These are phyloP conservation scores for Chenopodium berlandieri DNA, from an alignment of 148 eudicot species.

Conservation along the genomic window DNA sequence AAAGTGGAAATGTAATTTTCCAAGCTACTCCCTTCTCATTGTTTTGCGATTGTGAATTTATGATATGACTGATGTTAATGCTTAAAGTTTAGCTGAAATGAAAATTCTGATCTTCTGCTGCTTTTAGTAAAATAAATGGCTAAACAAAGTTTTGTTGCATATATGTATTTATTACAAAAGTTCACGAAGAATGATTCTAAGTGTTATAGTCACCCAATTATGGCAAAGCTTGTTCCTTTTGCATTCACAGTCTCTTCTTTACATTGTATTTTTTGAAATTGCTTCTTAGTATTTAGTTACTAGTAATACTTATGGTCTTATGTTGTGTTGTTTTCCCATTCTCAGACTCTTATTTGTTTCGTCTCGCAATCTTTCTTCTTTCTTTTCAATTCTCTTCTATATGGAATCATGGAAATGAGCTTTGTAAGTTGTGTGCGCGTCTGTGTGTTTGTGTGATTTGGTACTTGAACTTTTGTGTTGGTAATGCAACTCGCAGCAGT, in stretches of 20 bases:
- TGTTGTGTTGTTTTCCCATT: not conserved
- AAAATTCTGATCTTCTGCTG: not conserved
- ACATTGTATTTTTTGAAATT: not conserved
- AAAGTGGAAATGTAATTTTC: not conserved
- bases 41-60: not conserved
- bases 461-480: not conserved
- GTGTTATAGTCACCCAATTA: not conserved
- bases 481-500: not conserved
- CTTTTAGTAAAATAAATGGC: not conserved
- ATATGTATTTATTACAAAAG: not conserved
- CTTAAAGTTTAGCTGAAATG: not conserved
- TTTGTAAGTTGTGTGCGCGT: not conserved
- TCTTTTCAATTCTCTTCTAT: not conserved
- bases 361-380: not conserved
- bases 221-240: not conserved
- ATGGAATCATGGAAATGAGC: not conserved
- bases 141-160: not conserved
- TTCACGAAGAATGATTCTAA: not conserved
- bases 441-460: not conserved
- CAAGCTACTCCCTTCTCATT: not conserved
- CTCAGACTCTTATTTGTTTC: not conserved
- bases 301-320: not conserved
- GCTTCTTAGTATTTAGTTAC: not conserved
- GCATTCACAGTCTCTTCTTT: not conserved
- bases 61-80: constrained; percentile 1